Base-by-base conservation (phyloP, 768 basidiomycete species). In the Leccinum longicurvipes region DNA sequence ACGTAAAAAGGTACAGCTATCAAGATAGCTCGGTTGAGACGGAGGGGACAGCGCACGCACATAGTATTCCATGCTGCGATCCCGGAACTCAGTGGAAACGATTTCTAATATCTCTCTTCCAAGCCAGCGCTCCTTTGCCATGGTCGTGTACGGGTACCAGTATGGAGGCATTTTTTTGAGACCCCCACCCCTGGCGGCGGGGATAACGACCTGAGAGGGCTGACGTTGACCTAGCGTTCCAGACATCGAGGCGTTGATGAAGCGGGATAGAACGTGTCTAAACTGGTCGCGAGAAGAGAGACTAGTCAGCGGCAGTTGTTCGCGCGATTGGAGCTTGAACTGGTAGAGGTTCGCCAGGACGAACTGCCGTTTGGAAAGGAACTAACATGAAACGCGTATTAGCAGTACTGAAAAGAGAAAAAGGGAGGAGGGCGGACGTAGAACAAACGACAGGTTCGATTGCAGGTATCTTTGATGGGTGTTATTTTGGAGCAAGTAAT, bases 11-110 rank as follows among this genome's bases (percentile, higher is more conserved):
- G 21, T n/a, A 28, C 49, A 27, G 29, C 17, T 0, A 56, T 55
- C 45, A 47, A 14, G 41, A 54, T 57, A 42, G 24, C 15, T 23
- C 6, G 31, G 28, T 50, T 17, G 50, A 23, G 14, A 47, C 11
- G 48, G 21, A 42, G 47, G 11, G 50, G 47, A 32, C 5, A 29
- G 54, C 23, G 42, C 36, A 82, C 92, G 67, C 73, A 95, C 93
- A 79, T 98, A 97, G 70, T 95, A 98, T 64, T 98, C 94, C 79
- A 94, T 87, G 14, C 88, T 91, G 48, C 94, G 80, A 76, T 97
- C 94, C 51, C 94, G 78, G 67, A 96, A 98, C 70, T 98, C 94
- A 0, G 93, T 95, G 0, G 90, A 92, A 15, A 98, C 87, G 36
- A 97, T 86, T 71, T 98, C 94, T 23, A 98, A 73, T 34, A 97